Evolutionary conservation across 495 filamentous ascomycete species (phyloP).

Genomic region (Aspergillus bridgeri): DNA sequence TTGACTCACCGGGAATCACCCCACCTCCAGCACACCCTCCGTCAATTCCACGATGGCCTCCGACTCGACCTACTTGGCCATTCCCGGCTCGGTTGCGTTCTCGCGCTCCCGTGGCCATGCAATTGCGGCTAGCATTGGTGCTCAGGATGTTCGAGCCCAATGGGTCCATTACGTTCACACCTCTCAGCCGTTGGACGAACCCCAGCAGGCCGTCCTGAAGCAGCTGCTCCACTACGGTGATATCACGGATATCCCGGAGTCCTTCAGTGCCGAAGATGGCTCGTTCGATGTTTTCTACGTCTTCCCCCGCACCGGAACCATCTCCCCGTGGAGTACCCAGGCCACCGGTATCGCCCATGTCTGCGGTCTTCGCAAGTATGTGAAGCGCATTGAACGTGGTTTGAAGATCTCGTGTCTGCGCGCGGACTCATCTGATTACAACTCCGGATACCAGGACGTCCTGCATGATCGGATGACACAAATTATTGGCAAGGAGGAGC

Average conservation of each 20-base stretch:
- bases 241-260: conserved; percentile 43
- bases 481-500: conserved; percentile 59
- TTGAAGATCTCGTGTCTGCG: conserved; percentile 62
- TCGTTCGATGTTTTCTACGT: conserved; percentile 61
- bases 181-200: conserved; percentile 34
- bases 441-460: conserved; percentile 61
- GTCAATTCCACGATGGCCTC: conserved; percentile 33
- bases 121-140: conserved; percentile 50
- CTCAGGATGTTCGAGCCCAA: conserved; percentile 54
- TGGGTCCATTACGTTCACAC: conserved; percentile 64
- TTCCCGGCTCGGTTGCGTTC: conserved; percentile 52
- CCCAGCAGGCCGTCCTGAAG: conserved; percentile 48
- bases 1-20: conserved; percentile 6
- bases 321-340: conserved; percentile 96
- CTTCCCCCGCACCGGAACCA: conserved; percentile 73
- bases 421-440: conserved; percentile 28
- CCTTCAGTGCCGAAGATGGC: conserved; percentile 41
- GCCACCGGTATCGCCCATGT: conserved; percentile 91
- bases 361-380: conserved; percentile 69
- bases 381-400: conserved; percentile 86
- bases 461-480: conserved; percentile 95
- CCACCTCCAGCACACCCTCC: conserved; percentile 4
- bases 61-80: conserved; percentile 41
- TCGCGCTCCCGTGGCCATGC: conserved; percentile 51
- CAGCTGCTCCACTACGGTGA: conserved; percentile 65